Base-by-base conservation (phyloP, 352 stramenopile genomes). In the Globisporangium paroecandrum region DNA sequence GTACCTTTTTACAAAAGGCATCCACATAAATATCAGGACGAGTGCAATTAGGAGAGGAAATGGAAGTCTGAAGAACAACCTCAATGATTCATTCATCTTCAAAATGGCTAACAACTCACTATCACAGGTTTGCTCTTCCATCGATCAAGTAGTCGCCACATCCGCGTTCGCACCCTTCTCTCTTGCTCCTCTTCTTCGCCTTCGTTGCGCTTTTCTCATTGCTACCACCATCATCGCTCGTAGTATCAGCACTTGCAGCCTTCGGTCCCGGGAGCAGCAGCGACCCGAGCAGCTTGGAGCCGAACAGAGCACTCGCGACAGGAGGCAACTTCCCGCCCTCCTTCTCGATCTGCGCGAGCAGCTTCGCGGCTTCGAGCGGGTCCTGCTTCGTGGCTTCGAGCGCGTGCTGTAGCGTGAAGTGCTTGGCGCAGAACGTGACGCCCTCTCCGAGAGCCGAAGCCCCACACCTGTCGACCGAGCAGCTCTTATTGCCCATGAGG, bases 381-480 rank as follows among this genome's bases (percentile, higher is more conserved):
- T 91, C 82, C 24, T 79, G 60, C 46, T 78, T 73, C 27, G 78
- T 72, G n/a, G 83, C 63, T 57, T 89, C 83, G 13, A 93, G 78
- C 53, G 83, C 83, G 53, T 86, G 77, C 61, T 93, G 85, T 8
- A 82, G 75, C 27, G 83, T 93, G 38, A 91, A 81, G 55, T 91
- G 85, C 29, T 73, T 62, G 4, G 62, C 38, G 15, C 83, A 92
- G 55, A 87, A 90, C 0, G 74, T 68, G 43, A 66, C 57, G 55
- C 64, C 77, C 8, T n/a, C 54, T 43, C 54, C 54, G 25, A 90
- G 65, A 29, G 72, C 75, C 6, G 67, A 64, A 1, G 53, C 55
- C 4, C 60, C 59, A 59, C 80, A 91, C 15, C 63, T 66, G 22
- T 79, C 70, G 15, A 88, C 79, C 10, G 41, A 78, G 86, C 51